These are phyloP conservation scores for Pisolithus thermaeus DNA, from an alignment of 1,284 basidiomycete genomes.

Conservation along the genomic window DNA sequence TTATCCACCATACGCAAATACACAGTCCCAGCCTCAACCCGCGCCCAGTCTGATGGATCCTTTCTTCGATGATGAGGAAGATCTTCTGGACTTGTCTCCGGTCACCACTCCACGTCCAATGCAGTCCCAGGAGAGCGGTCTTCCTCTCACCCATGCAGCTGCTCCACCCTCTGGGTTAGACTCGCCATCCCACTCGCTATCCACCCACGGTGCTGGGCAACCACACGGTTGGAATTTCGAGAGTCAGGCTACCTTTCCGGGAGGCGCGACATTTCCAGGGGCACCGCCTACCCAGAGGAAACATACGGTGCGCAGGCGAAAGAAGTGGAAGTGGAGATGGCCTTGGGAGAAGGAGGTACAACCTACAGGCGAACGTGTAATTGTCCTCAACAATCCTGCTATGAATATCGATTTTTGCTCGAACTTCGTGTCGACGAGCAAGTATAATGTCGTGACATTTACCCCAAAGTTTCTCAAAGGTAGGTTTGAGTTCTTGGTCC, in stretches of 20 bases:
- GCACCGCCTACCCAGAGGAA: not conserved
- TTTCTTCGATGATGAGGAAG: conserved; percentile 79
- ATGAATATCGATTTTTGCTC: conserved; percentile 65
- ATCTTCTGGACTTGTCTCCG: conserved; percentile 22
- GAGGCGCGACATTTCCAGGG: conserved; percentile 39
- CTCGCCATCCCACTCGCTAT: conserved; percentile 34
- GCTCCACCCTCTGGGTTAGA: conserved; percentile 56
- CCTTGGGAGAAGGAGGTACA: conserved; percentile 68
- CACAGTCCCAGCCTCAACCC: conserved; percentile 29
- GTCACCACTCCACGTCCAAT: conserved; percentile 31
- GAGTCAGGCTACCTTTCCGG: conserved; percentile 44
- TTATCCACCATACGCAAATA: conserved; percentile 19
- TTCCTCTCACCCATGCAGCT: conserved; percentile 52
- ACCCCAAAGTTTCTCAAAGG: conserved; percentile 90
- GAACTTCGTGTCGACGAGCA: conserved; percentile 93
- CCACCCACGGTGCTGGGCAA: conserved; percentile 38
- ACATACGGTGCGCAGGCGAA: conserved; percentile 20
- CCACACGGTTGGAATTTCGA: conserved; percentile 70
- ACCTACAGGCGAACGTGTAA: conserved; percentile 59
- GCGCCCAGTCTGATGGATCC: conserved; percentile 58
- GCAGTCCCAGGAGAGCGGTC: conserved; percentile 66
- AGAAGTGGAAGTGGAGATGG: conserved; percentile 53
- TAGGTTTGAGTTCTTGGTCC: conserved; percentile 30
- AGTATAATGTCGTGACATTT: conserved; percentile 90
- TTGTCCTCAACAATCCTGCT: conserved; percentile 66